Percentiles rank a stretch among this genome's conserved stretches.
These are phyloP conservation scores for Rhodotorula kratochvilovae DNA, from an alignment of 768 basidiomycete species.

Conservation along the genomic window DNA sequence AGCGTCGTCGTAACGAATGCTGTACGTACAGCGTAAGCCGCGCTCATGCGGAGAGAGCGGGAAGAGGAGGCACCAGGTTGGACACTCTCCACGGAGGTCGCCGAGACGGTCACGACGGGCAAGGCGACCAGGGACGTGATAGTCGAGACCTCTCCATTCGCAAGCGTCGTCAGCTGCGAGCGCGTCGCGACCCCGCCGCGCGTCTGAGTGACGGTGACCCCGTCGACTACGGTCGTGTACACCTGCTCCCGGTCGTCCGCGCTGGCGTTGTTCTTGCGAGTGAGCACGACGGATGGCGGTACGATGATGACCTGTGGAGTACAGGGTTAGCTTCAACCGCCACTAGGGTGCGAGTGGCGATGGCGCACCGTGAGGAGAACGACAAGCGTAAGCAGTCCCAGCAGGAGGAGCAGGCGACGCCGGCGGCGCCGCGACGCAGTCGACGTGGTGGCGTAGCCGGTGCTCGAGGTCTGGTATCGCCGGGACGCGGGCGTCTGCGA, in stretches of 20 bases:
- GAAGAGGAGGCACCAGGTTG: background rate
- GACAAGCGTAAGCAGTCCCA: background rate
- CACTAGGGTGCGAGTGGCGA: background rate
- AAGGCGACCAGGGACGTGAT: slow-evolving; percentile 2
- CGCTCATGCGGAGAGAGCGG: background rate
- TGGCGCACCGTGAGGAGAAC: background rate
- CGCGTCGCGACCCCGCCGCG: background rate
- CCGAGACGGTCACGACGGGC: slow-evolving; percentile 19
- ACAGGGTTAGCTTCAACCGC: background rate
- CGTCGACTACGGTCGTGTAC: slow-evolving; percentile 13
- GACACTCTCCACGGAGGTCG: background rate
- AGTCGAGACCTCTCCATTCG: slow-evolving; percentile 1
- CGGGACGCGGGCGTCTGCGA: background rate
- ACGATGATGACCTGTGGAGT: slow-evolving; percentile 1
- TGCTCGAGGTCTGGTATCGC: background rate
- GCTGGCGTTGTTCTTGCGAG: slow-evolving; percentile 3
- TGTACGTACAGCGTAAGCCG: background rate
- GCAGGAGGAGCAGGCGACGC: background rate
- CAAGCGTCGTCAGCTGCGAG: slow-evolving; percentile 4
- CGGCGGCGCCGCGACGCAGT: background rate
- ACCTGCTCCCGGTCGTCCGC: background rate
- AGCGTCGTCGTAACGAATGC: slow-evolving; percentile 1
- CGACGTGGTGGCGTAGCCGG: background rate
- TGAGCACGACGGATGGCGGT: slow-evolving; percentile 10
- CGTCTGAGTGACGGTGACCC: background rate